Conservation (phyloP, 2,329 filamentous ascomycete genomes). For the Fusarium mangiferae region DNA sequence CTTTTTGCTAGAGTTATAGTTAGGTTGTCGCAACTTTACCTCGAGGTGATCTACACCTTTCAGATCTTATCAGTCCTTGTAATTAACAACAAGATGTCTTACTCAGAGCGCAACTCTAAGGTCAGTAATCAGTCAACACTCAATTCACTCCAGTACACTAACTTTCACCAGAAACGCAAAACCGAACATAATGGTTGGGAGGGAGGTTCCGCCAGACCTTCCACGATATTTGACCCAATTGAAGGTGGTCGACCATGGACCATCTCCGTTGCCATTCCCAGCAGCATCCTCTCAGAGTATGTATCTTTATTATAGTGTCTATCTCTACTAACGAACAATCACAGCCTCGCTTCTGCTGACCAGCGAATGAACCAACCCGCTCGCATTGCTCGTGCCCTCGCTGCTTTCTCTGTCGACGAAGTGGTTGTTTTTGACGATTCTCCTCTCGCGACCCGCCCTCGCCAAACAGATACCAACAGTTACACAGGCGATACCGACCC, state of each 20-base stretch:
- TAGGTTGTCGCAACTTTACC: neutral
- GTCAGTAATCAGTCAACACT: slow-evolving; percentile 19
- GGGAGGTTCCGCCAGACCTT: slow-evolving; percentile 69
- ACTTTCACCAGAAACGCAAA: slow-evolving; percentile 60
- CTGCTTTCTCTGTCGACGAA: slow-evolving; percentile 87
- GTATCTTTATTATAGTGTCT: slow-evolving; percentile 27
- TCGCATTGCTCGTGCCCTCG: slow-evolving; percentile 81
- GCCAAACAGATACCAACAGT: slow-evolving; percentile 59
- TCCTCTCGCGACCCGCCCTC: slow-evolving; percentile 57
- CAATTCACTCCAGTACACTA: neutral
- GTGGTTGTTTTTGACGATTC: slow-evolving; percentile 83
- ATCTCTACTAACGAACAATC: neutral
- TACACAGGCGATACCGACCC: slow-evolving; percentile 80
- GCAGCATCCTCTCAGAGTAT: slow-evolving; percentile 80
- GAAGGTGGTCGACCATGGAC: slow-evolving; percentile 75
- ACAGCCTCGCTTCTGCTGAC: slow-evolving; percentile 76
- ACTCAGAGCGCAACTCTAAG: slow-evolving; percentile 48
- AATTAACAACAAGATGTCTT: slow-evolving; percentile 44
- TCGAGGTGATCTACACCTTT: neutral
- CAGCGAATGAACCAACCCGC: slow-evolving; percentile 79
- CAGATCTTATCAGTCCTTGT: neutral
- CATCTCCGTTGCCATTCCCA: slow-evolving; percentile 80
- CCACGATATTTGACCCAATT: slow-evolving; percentile 73
- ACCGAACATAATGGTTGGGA: slow-evolving; percentile 53
- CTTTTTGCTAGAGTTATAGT: slow-evolving; percentile 29